These are phyloP conservation scores for Rubroboletus pulcherrimus DNA, from an alignment of 768 basidiomycete genomes.

Conservation along the genomic window DNA sequence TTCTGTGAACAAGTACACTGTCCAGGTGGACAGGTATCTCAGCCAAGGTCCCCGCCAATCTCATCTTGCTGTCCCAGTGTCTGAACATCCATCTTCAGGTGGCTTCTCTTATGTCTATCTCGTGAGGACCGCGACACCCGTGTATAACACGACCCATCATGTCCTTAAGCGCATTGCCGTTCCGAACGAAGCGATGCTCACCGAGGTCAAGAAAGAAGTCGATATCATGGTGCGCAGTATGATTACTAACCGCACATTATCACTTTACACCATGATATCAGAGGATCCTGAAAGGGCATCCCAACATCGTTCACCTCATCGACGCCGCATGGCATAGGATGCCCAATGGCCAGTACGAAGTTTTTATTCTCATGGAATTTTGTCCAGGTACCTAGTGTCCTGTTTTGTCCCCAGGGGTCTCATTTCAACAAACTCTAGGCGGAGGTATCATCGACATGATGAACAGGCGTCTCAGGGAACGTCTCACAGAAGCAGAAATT, in stretches of 20 bases:
- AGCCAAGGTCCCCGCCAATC: slow-evolving; percentile 68
- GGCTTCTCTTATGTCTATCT: slow-evolving; percentile 99
- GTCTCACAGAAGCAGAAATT: slow-evolving; percentile 93
- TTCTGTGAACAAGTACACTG: slow-evolving; percentile 82
- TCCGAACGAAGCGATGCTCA: slow-evolving; percentile 81
- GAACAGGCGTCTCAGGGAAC: slow-evolving; percentile 92
- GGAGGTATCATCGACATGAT: slow-evolving; percentile 99
- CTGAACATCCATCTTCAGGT: slow-evolving; percentile 46
- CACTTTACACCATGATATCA: slow-evolving; percentile 38
- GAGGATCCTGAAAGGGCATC: slow-evolving; percentile 89
- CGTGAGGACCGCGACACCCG: slow-evolving; percentile 78
- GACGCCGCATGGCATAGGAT: slow-evolving; percentile 90
- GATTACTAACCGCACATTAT: slow-evolving; percentile 10
- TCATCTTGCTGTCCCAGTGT: slow-evolving; percentile 5
- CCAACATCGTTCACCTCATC: slow-evolving; percentile 93
- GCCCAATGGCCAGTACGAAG: slow-evolving; percentile 83
- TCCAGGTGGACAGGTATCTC: slow-evolving; percentile 92
- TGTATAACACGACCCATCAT: slow-evolving; percentile 90
- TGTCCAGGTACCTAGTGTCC: slow-evolving; percentile 63
- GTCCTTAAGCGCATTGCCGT: slow-evolving; percentile 97
- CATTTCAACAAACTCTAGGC: slow-evolving; percentile 41
- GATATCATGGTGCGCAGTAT: slow-evolving; percentile 85
- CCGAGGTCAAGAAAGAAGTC: slow-evolving; percentile 95
- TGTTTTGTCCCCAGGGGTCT: slow-evolving; percentile 3
- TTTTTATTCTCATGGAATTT: slow-evolving; percentile 99